Conservation (phyloP, 2,329 filamentous ascomycete species). For the Arachnomyces sp. region DNA sequence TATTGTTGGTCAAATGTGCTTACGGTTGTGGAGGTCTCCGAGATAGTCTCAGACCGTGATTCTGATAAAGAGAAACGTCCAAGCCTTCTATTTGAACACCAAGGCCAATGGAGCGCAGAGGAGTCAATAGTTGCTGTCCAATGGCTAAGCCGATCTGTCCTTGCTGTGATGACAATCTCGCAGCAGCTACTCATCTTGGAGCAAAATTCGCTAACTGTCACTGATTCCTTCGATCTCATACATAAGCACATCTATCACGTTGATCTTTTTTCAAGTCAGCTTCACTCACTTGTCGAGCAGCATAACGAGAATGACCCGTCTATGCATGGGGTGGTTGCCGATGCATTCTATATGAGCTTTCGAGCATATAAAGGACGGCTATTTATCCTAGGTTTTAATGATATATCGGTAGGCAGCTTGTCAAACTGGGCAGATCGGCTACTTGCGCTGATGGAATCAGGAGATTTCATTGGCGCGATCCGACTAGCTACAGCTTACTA, state of each 20-base stretch:
- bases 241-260: conserved; percentile 87
- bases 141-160: conserved; percentile 88
- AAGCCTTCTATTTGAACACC: conserved; percentile 67
- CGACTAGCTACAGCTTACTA: conserved; percentile 87
- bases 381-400: conserved; percentile 89
- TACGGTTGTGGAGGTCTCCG: conserved; percentile 81
- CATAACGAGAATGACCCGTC: conserved; percentile 77
- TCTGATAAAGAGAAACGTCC: conserved; percentile 69
- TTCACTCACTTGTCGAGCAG: conserved; percentile 77
- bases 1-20: conserved; percentile 99
- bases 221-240: conserved; percentile 86
- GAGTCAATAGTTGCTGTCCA: conserved; percentile 95
- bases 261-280: conserved; percentile 81
- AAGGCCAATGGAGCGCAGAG: conserved; percentile 85
- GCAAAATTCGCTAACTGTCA: conserved; percentile 79
- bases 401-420: conserved; percentile 78
- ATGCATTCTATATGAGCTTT: conserved; percentile 98
- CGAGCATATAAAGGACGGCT: conserved; percentile 88
- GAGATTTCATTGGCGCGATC: conserved; percentile 91
- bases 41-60: conserved; percentile 48
- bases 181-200: conserved; percentile 89
- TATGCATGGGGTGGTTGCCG: conserved; percentile 91
- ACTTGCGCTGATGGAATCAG: conserved; percentile 88
- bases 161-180: conserved; percentile 86
- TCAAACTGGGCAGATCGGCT: conserved; percentile 97